Base-by-base conservation (phyloP, 2,329 filamentous ascomycete species). In the Trichophyton mentagrophytes region DNA sequence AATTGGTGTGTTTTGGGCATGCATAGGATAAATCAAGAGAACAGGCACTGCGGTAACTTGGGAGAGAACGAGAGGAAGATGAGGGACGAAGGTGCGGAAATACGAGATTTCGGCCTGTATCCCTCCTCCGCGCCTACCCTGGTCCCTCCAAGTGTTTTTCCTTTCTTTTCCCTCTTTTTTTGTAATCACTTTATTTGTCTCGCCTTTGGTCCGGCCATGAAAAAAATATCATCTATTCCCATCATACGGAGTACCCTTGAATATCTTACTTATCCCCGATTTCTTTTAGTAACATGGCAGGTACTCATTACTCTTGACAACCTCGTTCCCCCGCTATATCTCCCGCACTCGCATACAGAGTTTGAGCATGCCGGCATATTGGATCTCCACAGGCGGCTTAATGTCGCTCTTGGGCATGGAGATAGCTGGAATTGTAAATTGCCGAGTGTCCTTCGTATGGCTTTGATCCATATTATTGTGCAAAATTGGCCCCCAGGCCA, bases 101-200 rank as follows among this genome's bases (percentile, higher is more conserved):
- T 53, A 53, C 49, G 49, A 53, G 49, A 53, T 25, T n/a, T 49
- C 57, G 36, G n/a, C 27, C 13, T 61, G 22, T 40, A 44, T 17
- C 47, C 42, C 13, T 15, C 22, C 57, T 11, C 49, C 22, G 36
- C 17, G 3, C 46, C 2, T 53, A 33, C 49, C 49, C 49, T 17
- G 25, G 49, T 33, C 27, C 27, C 17, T 53, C 49, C 8, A 22
- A 9, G 2, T 13, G 8, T 13, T 13, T 13, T 38, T 36, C 9
- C 9, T 38, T 25, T 13, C 13, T 51, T 30, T 53, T 30, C 30
- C 7, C 8, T 20, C 44, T n/a, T n/a, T 25, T 53, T 27, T 33
- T n/a, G 49, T 53, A 13, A 53, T 53, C 49, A 53, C 13, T 30
- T 53, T n/a, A 30, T 53, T 30, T 30, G 27, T 13, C 27, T 38